These are phyloP conservation scores for Colletotrichum sp. DNA, from an alignment of 2,329 filamentous ascomycete genomes.

Conservation along the genomic window DNA sequence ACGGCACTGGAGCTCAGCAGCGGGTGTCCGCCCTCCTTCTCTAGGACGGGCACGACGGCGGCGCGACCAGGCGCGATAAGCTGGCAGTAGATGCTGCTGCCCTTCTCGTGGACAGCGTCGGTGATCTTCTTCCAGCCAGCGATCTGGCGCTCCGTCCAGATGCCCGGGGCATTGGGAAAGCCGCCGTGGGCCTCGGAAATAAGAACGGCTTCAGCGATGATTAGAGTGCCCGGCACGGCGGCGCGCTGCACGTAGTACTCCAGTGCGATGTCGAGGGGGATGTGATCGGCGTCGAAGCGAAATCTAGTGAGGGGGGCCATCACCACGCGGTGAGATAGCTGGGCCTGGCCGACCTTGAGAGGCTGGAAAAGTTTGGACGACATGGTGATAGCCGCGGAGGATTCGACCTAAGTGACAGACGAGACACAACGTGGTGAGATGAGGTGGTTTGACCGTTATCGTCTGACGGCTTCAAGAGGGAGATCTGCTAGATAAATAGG, in stretches of 20 bases:
- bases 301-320: constrained; percentile 28
- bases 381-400: background rate
- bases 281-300: constrained; percentile 23
- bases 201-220: constrained; percentile 53
- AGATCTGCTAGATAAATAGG: background rate
- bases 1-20: constrained; percentile 32
- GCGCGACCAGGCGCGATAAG: constrained; percentile 66
- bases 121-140: constrained; percentile 65
- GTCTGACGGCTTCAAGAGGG: background rate
- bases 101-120: constrained; percentile 67
- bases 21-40: constrained; percentile 29
- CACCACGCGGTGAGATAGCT: constrained; percentile 27
- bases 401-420: too few relatives aligned
- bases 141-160: constrained; percentile 60
- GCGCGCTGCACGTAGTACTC: constrained; percentile 53
- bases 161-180: constrained; percentile 54
- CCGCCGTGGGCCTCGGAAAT: constrained; percentile 37
- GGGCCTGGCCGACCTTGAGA: constrained; percentile 22
- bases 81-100: constrained; percentile 65
- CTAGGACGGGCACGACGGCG: constrained; percentile 36
- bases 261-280: constrained; percentile 27
- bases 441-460: background rate
- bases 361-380: constrained; percentile 22
- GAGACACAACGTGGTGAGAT: background rate
- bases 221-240: constrained; percentile 42